Percentiles rank a stretch among this genome's conserved stretches.
Conservation (phyloP, 345 rosid genomes). For the Bruguiera sexangula region DNA sequence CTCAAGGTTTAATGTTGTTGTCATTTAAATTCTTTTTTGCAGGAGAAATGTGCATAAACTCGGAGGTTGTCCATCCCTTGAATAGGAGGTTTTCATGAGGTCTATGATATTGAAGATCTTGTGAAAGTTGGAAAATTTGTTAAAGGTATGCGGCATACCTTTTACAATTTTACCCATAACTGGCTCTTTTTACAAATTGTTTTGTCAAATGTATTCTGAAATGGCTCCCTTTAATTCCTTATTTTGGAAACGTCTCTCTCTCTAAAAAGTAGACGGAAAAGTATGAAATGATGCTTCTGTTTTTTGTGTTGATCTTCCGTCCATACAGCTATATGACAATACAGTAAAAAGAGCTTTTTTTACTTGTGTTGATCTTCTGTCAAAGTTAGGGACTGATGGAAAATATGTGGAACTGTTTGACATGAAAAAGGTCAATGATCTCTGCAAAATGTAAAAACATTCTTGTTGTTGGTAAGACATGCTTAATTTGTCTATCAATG, state of each 20-base stretch:
- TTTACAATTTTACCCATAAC: not conserved
- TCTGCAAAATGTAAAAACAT: constrained; percentile 54
- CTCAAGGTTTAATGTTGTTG: constrained; percentile 9
- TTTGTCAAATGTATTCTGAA: not conserved
- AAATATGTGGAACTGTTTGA: constrained; percentile 75
- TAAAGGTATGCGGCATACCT: constrained; percentile 51
- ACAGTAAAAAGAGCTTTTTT: constrained; percentile 73
- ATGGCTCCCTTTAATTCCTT: not conserved
- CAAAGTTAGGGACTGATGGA: constrained; percentile 97
- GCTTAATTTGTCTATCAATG: constrained; percentile 55
- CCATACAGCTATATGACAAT: constrained; percentile 79
- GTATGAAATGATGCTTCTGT: no score
- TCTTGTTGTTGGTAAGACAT: constrained; percentile 59
- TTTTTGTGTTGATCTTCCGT: constrained; percentile 54
- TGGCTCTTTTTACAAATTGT: not conserved
- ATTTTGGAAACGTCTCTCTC: no score
- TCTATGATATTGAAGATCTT: constrained; percentile 94
- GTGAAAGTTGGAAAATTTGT: constrained; percentile 85
- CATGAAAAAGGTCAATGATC: constrained; percentile 87
- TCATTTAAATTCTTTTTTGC: constrained; percentile 11
- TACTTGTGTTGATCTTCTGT: constrained; percentile 38
- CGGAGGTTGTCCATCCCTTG: not conserved
- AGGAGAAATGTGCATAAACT: constrained; percentile 68
- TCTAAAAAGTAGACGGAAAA: no score
- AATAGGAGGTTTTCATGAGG: constrained; percentile 9